Percentiles rank a stretch among this genome's conserved stretches.
Conservation (phyloP, 2,329 filamentous ascomycete genomes). For the Aphanoascus verrucosus region DNA sequence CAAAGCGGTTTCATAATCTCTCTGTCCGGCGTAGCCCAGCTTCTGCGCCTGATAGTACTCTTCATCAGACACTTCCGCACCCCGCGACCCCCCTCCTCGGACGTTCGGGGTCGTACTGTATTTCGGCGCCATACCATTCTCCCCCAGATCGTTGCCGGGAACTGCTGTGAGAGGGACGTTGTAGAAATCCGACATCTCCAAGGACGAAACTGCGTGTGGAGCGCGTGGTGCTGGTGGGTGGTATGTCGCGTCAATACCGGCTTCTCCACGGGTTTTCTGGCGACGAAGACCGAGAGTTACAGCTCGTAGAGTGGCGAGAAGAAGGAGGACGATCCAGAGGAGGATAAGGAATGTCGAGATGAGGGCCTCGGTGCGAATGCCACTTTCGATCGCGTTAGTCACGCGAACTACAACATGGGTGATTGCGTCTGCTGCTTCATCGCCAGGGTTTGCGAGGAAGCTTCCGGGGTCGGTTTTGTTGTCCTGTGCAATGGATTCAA, state of each 20-base stretch:
- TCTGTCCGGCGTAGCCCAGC: slow-evolving; percentile 34
- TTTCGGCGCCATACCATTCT: slow-evolving; percentile 17
- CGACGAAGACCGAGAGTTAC: slow-evolving; percentile 49
- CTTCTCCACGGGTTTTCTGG: slow-evolving; percentile 52
- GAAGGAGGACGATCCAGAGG: slow-evolving; percentile 65
- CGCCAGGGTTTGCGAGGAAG: slow-evolving; percentile 68
- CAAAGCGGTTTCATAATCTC: slow-evolving; percentile 25
- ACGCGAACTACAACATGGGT: slow-evolving; percentile 63
- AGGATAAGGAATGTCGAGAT: slow-evolving; percentile 65
- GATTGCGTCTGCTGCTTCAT: slow-evolving; percentile 68
- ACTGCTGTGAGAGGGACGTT: slow-evolving; percentile 31
- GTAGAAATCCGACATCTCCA: slow-evolving; percentile 24
- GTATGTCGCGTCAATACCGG: slow-evolving; percentile 35
- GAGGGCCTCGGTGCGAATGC: slow-evolving; percentile 64
- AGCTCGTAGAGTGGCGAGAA: slow-evolving; percentile 62
- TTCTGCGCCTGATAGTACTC: slow-evolving; percentile 32
- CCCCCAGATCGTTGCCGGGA: slow-evolving; percentile 16
- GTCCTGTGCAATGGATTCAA: slow-evolving; percentile 41
- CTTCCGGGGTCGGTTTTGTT: slow-evolving; percentile 47
- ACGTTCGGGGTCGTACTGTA: slow-evolving; percentile 19
- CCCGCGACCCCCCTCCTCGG: background rate
- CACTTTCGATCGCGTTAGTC: slow-evolving; percentile 53
- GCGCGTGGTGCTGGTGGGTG: slow-evolving; percentile 12
- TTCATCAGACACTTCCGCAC: slow-evolving; percentile 12
- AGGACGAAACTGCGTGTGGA: slow-evolving; percentile 9